These are phyloP conservation scores for Aleurites moluccanus DNA, from an alignment of 441 rosid species.

Conservation along the genomic window DNA sequence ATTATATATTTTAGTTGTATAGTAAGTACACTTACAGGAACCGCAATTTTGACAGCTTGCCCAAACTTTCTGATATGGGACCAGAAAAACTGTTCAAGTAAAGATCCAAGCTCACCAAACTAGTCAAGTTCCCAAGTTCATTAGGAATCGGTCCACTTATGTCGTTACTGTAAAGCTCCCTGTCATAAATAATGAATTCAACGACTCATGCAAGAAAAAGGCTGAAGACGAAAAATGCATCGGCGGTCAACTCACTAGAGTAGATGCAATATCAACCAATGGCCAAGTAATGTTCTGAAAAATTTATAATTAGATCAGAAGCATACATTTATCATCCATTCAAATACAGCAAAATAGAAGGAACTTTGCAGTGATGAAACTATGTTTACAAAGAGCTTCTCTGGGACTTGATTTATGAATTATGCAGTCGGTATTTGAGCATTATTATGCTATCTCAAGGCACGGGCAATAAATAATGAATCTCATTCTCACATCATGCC, in stretches of 20 bases:
- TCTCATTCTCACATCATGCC: too few species aligned
- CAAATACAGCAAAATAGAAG: background rate
- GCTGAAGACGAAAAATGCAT: background rate
- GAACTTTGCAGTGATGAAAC: background rate
- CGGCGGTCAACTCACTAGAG: background rate
- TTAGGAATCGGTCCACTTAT: slow-evolving; percentile 83
- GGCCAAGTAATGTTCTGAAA: background rate
- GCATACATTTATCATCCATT: background rate
- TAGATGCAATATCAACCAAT: slow-evolving; percentile 3
- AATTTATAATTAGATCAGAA: slow-evolving; percentile 1
- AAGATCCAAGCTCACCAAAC: slow-evolving; percentile 98
- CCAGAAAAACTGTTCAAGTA: slow-evolving; percentile 90
- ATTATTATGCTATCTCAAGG: background rate
- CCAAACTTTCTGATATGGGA: slow-evolving; percentile 79
- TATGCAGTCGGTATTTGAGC: background rate
- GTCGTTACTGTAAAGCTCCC: slow-evolving; percentile 93
- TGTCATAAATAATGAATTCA: slow-evolving; percentile 31
- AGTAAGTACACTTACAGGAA: slow-evolving; percentile 68
- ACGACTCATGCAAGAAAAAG: slow-evolving; percentile 16
- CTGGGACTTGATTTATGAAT: background rate
- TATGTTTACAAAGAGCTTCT: background rate
- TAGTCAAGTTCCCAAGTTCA: slow-evolving; percentile 90
- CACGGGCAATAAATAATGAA: background rate
- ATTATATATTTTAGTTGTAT: background rate
- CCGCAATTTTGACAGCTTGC: slow-evolving; percentile 77